Conservation (phyloP, 495 filamentous ascomycete genomes). For the Umbilicaria muhlenbergii region DNA sequence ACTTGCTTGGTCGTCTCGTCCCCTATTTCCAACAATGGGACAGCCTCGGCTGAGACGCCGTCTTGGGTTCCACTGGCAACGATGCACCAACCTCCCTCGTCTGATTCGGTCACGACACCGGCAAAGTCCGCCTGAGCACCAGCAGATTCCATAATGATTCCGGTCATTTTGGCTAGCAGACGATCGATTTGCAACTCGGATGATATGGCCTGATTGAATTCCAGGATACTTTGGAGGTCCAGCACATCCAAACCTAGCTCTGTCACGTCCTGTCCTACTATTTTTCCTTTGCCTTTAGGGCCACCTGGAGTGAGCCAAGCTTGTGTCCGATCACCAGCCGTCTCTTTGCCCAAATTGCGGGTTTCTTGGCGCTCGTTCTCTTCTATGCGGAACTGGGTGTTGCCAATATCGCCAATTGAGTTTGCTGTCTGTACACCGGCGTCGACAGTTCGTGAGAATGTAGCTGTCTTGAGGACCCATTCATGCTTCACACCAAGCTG, state of each 20-base stretch:
- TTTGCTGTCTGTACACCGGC: slow-evolving; percentile 57
- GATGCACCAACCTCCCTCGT: slow-evolving; percentile 55
- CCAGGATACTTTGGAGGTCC: slow-evolving; percentile 71
- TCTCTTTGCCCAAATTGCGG: slow-evolving; percentile 28
- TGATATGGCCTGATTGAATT: slow-evolving; percentile 80
- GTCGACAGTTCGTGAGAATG: slow-evolving; percentile 45
- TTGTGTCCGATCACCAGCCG: slow-evolving; percentile 45
- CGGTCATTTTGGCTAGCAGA: slow-evolving; percentile 74
- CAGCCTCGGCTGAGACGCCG: slow-evolving; percentile 33
- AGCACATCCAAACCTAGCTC: slow-evolving; percentile 49
- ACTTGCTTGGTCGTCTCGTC: slow-evolving; percentile 63
- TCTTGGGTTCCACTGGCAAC: slow-evolving; percentile 55
- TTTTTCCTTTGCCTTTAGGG: neutral
- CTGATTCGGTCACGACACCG: slow-evolving; percentile 63
- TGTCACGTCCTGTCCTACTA: slow-evolving; percentile 2
- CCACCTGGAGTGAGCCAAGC: slow-evolving; percentile 35
- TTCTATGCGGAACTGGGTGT: slow-evolving; percentile 35
- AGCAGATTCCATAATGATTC: slow-evolving; percentile 77
- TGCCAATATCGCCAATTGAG: slow-evolving; percentile 26
- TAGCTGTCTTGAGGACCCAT: slow-evolving; percentile 52
- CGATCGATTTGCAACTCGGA: slow-evolving; percentile 75
- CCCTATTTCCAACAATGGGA: slow-evolving; percentile 45
- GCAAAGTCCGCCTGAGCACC: slow-evolving; percentile 62
- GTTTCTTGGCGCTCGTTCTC: slow-evolving; percentile 35
- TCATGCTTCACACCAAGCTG: slow-evolving; percentile 14